Evolutionary conservation across 2,329 filamentous ascomycete species (phyloP), one percentile per base, ranked within the genome.

Genomic region (Elsinoe fawcettii): DNA sequence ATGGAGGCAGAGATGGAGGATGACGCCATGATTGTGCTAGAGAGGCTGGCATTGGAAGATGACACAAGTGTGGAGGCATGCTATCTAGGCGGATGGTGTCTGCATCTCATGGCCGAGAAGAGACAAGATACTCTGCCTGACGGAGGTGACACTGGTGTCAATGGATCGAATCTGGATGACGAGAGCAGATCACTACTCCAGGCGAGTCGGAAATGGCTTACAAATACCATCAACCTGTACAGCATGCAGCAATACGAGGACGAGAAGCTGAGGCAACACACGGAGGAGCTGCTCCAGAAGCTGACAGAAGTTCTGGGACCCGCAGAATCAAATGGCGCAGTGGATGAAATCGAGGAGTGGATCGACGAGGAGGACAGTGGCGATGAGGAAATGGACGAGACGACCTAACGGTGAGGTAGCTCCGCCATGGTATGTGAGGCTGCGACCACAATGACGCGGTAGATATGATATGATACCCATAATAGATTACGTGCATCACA

Each of bases 51-150:
- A 37, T 77, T 81, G 34, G 93, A 99, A 69, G 92, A 99, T 63
- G 95, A 99, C 68, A 81, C 87, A 67, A 96, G 92, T 70, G 88
- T 99, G 18, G 93, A 99, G 73, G 87, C 89, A 16, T 96, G 91
- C 90, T 99, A 99, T 73, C 79, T 99, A 4, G 93, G 93, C 43
- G 95, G 93, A 3, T 97, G 92, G 88, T 91, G 90, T 65, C 79
- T 95, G 63, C 89, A 90, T 69, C 80, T 96, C 59, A 76, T 87
- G 61, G 88, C 87, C 9, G 81, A 88, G 69, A 88, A 86, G 76
- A 78, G 64, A 71, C 71, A 61, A 70, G 72, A 32, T 64, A n/a
- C 20, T 7, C 67, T 44, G 58, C 59, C n/a, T 25, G 34, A 39
- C 12, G 49, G 49, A 36, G 51, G 23, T 9, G 20, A 39, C 12